phyloP scores from a whole-genome alignment of 208 protist genomes.

The Leishmania gerbilli region DNA sequence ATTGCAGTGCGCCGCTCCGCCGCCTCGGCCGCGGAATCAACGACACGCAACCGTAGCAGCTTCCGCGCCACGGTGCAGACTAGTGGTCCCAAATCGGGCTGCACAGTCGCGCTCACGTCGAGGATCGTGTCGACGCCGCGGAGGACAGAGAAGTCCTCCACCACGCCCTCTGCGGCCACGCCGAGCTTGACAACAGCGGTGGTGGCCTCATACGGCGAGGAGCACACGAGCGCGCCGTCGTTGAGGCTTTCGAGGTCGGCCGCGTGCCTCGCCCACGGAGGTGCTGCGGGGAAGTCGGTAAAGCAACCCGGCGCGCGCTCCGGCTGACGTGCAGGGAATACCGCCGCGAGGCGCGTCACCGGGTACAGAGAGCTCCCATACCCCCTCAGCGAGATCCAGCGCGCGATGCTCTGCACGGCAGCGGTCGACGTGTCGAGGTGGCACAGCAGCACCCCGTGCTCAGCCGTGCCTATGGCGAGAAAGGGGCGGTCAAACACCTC shows the following conservation, averaged over 20 bases:
- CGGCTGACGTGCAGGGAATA: constrained; percentile 36
- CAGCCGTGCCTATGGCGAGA: constrained; percentile 68
- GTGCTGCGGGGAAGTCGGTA: not conserved
- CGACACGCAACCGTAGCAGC: constrained; percentile 6
- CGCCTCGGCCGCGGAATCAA: not conserved
- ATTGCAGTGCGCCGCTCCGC: not conserved
- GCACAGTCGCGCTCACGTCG: constrained; percentile 15
- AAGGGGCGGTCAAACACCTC: constrained; percentile 55
- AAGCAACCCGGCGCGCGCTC: not conserved
- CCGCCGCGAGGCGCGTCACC: constrained; percentile 42
- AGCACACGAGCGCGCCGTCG: constrained; percentile 50
- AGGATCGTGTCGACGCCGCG: constrained; percentile 19
- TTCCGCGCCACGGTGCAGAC: constrained; percentile 20
- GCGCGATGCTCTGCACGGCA: constrained; percentile 34
- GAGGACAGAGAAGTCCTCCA: constrained; percentile 25
- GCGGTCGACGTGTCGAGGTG: constrained; percentile 31
- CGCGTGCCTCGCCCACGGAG: constrained; percentile 25
- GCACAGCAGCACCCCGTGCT: constrained; percentile 70
- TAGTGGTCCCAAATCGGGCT: constrained; percentile 12
- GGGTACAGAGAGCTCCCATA: constrained; percentile 56
- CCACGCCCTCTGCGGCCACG: constrained; percentile 25
- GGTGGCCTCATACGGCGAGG: constrained; percentile 50
- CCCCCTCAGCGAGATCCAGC: constrained; percentile 39
- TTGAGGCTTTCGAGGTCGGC: constrained; percentile 27
- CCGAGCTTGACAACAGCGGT: constrained; percentile 40